A percentile compares a stretch with the other conserved stretches of the same genome.
Conservation (phyloP, 371 early-diverging fungal species). For the Mortierella sp. region DNA sequence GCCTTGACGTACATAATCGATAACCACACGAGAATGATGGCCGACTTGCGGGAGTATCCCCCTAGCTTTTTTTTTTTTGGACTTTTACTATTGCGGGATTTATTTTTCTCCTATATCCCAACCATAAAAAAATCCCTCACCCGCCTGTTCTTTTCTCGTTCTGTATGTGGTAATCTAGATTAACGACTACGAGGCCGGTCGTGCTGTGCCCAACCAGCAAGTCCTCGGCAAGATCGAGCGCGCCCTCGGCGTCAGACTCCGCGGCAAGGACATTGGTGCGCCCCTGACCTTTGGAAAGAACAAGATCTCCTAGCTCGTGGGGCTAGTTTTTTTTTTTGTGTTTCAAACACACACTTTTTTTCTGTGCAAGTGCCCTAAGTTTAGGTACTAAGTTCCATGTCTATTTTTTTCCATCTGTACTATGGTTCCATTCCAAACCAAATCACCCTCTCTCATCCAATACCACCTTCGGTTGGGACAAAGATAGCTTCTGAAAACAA, state of each 20-base stretch:
- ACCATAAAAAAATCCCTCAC: slow-evolving; percentile 4
- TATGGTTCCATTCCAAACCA: slow-evolving; percentile 1
- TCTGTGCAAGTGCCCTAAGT: slow-evolving; percentile 8
- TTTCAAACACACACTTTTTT: slow-evolving; percentile 3
- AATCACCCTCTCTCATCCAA: neutral
- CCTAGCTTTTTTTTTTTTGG: neutral
- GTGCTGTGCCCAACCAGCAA: slow-evolving; percentile 90
- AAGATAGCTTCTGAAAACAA: slow-evolving; percentile 1
- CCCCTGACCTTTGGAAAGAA: slow-evolving; percentile 72
- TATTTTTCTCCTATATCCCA: slow-evolving; percentile 8
- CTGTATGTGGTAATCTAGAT: slow-evolving; percentile 55
- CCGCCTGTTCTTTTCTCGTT: neutral
- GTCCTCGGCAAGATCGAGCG: slow-evolving; percentile 89
- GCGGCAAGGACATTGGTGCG: slow-evolving; percentile 84
- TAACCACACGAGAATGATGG: neutral
- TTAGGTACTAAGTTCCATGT: slow-evolving; percentile 2
- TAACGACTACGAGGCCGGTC: slow-evolving; percentile 88
- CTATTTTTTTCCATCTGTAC: slow-evolving; percentile 1
- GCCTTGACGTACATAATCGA: slow-evolving; percentile 3
- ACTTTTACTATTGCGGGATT: slow-evolving; percentile 2
- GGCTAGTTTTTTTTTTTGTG: slow-evolving; percentile 4
- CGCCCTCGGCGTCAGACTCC: slow-evolving; percentile 86
- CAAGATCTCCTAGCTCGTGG: slow-evolving; percentile 39
- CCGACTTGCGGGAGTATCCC: neutral
- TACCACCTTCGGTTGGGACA: slow-evolving; percentile 1